Base-by-base conservation (phyloP, 768 basidiomycete genomes). In the Amanita polypyramis region DNA sequence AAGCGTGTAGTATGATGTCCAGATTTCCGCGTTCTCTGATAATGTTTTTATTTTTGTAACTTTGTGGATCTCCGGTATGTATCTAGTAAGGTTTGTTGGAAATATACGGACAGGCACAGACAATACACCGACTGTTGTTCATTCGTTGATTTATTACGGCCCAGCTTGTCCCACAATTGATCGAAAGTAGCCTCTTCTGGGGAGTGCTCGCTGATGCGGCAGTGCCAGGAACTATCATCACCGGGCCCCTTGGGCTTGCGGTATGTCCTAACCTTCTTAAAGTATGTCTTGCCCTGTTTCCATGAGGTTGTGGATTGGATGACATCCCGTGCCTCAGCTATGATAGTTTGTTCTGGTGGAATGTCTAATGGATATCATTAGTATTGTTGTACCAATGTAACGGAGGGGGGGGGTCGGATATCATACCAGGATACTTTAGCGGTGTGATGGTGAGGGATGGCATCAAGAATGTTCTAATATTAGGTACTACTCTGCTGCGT, bases 1-100 rank as follows among this genome's bases (percentile, higher is more conserved):
- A 62, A 88, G 85, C 2, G 73, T 81, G 62, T 90, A 90, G 60
- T 78, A 76, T 51, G 84, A 52, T 0, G 81, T 74, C 85, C 84
- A 88, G 52, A 88, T 77, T 2, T 70, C 66, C 43, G 81, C 75
- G 2, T 73, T 80, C 9, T 75, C 68, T 0, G 84, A 85, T 36
- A 88, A 59, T 20, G 72, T 70, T 60, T 80, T 79, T 53, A 89
- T 65, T 54, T 74, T 68, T 3, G 72, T 72, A 1, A 75, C 82
- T 56, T 82, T 79, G 56, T 79, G 71, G 53, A 88, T 72, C 36
- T 76, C 72, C 4, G 74, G 70, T 1, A 88, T 76, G 58, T 76
- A 89, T 58, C 86, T 88, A 54, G 6, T 52, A n/a, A 21, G n/a
- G 19, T 21, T 12, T 37, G 20, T 23, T 50, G 11, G 15, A 48